These are phyloP conservation scores for Psilocybe cubensis DNA, from an alignment of 768 basidiomycete species.

Conservation along the genomic window DNA sequence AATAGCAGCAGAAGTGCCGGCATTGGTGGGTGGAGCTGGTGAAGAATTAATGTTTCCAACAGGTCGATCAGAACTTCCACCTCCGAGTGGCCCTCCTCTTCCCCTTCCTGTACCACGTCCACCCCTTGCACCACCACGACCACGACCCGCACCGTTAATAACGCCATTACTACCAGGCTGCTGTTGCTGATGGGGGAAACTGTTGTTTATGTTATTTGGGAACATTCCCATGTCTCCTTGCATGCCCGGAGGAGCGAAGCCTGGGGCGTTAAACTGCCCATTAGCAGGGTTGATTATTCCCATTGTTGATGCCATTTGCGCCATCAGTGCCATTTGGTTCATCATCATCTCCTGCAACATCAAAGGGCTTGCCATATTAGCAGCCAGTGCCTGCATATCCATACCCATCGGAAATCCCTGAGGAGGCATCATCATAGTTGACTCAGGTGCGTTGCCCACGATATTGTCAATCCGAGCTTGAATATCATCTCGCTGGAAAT, in stretches of 20 bases:
- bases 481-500: conserved; percentile 64
- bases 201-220: conserved; percentile 42
- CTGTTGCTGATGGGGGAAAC: conserved; percentile 36
- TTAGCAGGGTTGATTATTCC: conserved; percentile 69
- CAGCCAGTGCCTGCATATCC: conserved; percentile 67
- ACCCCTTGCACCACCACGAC: conserved; percentile 44
- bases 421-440: conserved; percentile 58
- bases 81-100: conserved; percentile 46
- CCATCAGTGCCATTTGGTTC: conserved; percentile 92
- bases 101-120: conserved; percentile 53
- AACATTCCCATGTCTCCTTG: conserved; percentile 58
- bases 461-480: conserved; percentile 82
- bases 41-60: conserved; percentile 11
- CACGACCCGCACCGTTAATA: conserved; percentile 36
- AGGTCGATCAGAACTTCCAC: conserved; percentile 21
- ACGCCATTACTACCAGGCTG: conserved; percentile 26
- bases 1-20: conserved; percentile 23
- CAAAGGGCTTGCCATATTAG: conserved; percentile 63
- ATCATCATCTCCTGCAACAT: conserved; percentile 90
- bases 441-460: conserved; percentile 55
- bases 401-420: conserved; percentile 53
- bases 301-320: conserved; percentile 87
- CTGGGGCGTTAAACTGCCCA: conserved; percentile 58
- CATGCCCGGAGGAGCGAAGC: conserved; percentile 64
- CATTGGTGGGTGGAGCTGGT: conserved; percentile 19